phyloP scores from a whole-genome alignment of 2,329 filamentous ascomycete genomes.

The Botrytis fragariae region DNA sequence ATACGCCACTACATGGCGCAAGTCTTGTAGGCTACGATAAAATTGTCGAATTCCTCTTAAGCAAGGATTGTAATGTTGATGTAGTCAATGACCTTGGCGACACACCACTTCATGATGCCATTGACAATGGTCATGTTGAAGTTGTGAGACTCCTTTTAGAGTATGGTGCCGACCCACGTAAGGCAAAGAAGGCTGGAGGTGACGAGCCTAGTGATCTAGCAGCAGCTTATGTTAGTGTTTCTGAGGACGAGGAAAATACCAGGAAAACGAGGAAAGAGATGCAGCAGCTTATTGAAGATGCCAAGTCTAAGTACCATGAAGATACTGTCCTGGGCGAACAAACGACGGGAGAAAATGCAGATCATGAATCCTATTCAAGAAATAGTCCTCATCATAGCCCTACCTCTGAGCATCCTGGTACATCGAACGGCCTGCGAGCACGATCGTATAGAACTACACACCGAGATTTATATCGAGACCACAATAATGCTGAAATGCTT shows the following conservation, averaged over 20 bases:
- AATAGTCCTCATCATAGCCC: constrained; percentile 60
- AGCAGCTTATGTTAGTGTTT: constrained; percentile 54
- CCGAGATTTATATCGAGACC: constrained; percentile 57
- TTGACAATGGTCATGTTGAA: constrained; percentile 89
- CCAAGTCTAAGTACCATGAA: constrained; percentile 50
- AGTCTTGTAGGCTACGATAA: constrained; percentile 81
- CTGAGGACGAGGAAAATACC: constrained; percentile 53
- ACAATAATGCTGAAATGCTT: constrained; percentile 52
- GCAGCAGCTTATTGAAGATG: constrained; percentile 63
- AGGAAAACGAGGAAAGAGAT: constrained; percentile 56
- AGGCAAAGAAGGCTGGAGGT: constrained; percentile 79
- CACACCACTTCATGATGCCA: constrained; percentile 90
- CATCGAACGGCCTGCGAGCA: constrained; percentile 45
- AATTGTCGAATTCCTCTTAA: constrained; percentile 83
- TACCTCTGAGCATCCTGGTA: constrained; percentile 37
- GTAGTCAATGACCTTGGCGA: constrained; percentile 79
- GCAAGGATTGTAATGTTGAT: constrained; percentile 80
- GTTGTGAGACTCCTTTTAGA: constrained; percentile 82
- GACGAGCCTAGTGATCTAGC: constrained; percentile 88
- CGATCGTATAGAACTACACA: constrained; percentile 64
- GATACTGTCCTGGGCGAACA: constrained; percentile 59
- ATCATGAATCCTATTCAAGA: constrained; percentile 49
- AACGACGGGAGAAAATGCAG: constrained; percentile 39
- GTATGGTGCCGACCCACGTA: constrained; percentile 86
- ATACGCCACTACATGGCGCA: constrained; percentile 91